Evolutionary conservation across 495 filamentous ascomycete genomes (phyloP).

Genomic region (Lepraria neglecta): DNA sequence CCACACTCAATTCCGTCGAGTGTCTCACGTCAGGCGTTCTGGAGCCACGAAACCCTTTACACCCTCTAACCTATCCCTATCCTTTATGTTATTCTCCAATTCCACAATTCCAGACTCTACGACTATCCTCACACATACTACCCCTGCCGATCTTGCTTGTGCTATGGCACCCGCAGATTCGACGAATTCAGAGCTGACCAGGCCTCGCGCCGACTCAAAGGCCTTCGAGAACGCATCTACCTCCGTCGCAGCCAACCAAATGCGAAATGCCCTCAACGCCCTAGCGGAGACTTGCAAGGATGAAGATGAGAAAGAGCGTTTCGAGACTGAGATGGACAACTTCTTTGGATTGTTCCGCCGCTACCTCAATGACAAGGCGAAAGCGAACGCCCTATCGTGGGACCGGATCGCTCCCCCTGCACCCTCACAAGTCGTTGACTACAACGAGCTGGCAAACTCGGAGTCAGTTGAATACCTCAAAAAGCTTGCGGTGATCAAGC

Average conservation of each 20-base stretch:
- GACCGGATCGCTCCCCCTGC: constrained; percentile 90
- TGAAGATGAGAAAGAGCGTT: constrained; percentile 73
- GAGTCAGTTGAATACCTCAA: constrained; percentile 88
- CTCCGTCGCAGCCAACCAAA: constrained; percentile 93
- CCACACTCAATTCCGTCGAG: background rate
- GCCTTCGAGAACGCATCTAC: constrained; percentile 99
- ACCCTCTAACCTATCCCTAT: background rate
- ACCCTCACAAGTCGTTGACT: constrained; percentile 86
- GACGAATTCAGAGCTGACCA: constrained; percentile 18
- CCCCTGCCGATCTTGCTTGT: background rate
- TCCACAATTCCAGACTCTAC: background rate
- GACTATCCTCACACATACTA: background rate
- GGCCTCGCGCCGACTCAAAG: constrained; percentile 42
- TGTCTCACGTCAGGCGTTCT: background rate
- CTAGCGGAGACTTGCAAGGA: constrained; percentile 87
- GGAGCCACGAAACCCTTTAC: background rate
- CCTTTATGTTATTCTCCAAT: background rate
- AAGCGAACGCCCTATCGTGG: constrained; percentile 93
- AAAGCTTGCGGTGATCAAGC: constrained; percentile 97
- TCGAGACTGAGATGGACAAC: constrained; percentile 99
- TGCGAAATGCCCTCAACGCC: constrained; percentile 94
- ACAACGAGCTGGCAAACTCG: constrained; percentile 74
- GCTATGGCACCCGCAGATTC: constrained; percentile 1
- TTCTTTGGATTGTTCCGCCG: constrained; percentile 97
- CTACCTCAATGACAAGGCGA: constrained; percentile 97